Base-by-base conservation (phyloP, 305 asterid genomes). In the Andrographis paniculata region DNA sequence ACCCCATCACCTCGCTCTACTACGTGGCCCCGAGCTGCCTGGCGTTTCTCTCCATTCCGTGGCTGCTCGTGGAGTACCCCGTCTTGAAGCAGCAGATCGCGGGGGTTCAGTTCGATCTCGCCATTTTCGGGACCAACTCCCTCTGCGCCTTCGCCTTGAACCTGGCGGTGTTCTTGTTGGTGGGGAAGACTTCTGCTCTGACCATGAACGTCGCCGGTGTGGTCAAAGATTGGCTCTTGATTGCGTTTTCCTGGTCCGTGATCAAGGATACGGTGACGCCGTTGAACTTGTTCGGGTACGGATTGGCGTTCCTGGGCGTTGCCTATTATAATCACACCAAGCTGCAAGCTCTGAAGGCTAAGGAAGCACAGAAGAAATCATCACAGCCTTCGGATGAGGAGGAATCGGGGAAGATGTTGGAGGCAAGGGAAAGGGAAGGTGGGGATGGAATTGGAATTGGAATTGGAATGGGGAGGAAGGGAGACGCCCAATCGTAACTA, bases 201-300 rank as follows among this genome's bases (percentile, higher is more conserved):
- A 82, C 93, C 16, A 82, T 82, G 88, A 82, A 82, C 47, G 87
- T 82, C 9, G 83, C 84, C 18, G 93, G 93, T 4, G 85, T 82
- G 4, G 85, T 78, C 0, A 82, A 78, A 52, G 93, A 82, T 46
- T 82, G 93, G 93, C 17, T 82, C 19, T 51, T 82, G 31, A 82
- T 82, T 6, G 93, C 82, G 0, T 78, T 82, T 44, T 82, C 93
- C 1, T 82, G 93, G 93, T 82, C 93, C 1, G 93, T 82, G 60
- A 82, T 82, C 13, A 82, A 82, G 74, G 93, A 82, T 40, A 75
- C 77, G 0, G 85, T 82, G 17, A 82, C 93, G 13, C 69, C 76
- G 6, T 30, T 79, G 61, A 82, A 82, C 17, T 33, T 82, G 69
- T 19, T 73, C 20, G 93, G 93, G 0, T 82, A 82, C n/a, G 93